Base-by-base conservation (phyloP, 2,329 filamentous ascomycete genomes). In the Trichoderma atroviride region DNA sequence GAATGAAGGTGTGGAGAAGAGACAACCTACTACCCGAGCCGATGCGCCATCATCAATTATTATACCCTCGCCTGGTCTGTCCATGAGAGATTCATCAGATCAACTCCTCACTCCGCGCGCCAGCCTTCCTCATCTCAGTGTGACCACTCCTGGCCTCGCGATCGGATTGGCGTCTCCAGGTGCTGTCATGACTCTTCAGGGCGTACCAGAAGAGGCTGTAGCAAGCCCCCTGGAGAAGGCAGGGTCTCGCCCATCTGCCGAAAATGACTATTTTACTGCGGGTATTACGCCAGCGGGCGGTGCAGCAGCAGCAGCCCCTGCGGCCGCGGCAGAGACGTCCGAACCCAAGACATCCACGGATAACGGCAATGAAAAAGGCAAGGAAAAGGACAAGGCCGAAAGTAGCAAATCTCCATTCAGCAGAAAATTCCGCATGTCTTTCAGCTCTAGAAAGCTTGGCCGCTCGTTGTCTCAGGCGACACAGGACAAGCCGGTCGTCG, bases 341-440 rank as follows among this genome's bases (percentile, higher is more conserved):
- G 83, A 84, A 19, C 84, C 86, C n/a, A 80, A 79, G 63, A 75
- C 76, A 11, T 85, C 87, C 0, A 82, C 80, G n/a, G 88, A 81
- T 3, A 78, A 78, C 31, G 77, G 85, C 59, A 81, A 84, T 67
- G 82, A 88, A 69, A 85, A 84, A 82, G 69, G 81, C 84, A 82
- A 81, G 70, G 79, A 80, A 5, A 82, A 81, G 72, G 81, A 83
- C 4, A 84, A 83, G 73, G 78, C 82, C 35, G 81, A 83, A 24
- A 90, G 84, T 68, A 81, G 83, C 14, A 92, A 92, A 74, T 81
- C 84, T 2, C 83, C 93, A 6, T 96, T 97, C 77, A 89, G 91
- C 55, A 96, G 94, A 81, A 96, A 95, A 81, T 94, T 97, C 79
- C 89, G 91, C 59, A 91, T 92, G 88, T 89, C 90, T 0, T 94